A percentile compares a stretch with the other conserved stretches of the same genome.
These are phyloP conservation scores for Geosmithia putterillii DNA, from an alignment of 2,329 filamentous ascomycete genomes.

Conservation along the genomic window DNA sequence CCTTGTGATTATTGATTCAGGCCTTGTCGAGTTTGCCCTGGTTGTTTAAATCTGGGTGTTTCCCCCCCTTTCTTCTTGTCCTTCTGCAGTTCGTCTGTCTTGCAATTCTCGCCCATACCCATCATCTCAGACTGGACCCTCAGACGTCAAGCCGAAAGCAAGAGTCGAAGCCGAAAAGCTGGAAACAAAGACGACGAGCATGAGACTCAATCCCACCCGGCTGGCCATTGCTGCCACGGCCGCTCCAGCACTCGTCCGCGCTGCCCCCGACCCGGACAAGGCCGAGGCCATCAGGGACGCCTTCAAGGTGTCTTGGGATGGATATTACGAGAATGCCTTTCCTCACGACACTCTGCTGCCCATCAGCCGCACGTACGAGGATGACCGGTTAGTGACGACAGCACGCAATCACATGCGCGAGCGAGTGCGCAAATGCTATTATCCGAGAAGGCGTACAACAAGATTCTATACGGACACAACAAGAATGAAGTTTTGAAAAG, in stretches of 20 bases:
- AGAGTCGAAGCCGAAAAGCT: too few species aligned
- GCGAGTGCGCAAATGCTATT: too few species aligned
- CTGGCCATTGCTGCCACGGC: background rate
- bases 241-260: background rate
- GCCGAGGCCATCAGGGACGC: slow-evolving; percentile 53
- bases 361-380: slow-evolving; percentile 47
- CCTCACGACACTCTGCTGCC: slow-evolving; percentile 66
- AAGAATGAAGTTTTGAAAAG: too few species aligned
- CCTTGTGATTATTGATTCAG: too few species aligned
- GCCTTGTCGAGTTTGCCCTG: too few species aligned
- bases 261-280: slow-evolving; percentile 19
- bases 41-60: too few species aligned
- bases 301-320: slow-evolving; percentile 60
- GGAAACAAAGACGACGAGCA: background rate
- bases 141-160: background rate
- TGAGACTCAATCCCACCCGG: background rate
- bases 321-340: slow-evolving; percentile 63
- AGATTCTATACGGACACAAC: too few species aligned
- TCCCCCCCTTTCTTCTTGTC: background rate
- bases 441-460: too few species aligned
- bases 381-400: slow-evolving; percentile 49
- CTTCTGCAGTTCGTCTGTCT: background rate
- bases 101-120: background rate
- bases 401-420: background rate
- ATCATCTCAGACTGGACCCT: background rate